phyloP scores from a whole-genome alignment of 1,139 yeast genomes.

The Lodderomyces parapsilosis region DNA sequence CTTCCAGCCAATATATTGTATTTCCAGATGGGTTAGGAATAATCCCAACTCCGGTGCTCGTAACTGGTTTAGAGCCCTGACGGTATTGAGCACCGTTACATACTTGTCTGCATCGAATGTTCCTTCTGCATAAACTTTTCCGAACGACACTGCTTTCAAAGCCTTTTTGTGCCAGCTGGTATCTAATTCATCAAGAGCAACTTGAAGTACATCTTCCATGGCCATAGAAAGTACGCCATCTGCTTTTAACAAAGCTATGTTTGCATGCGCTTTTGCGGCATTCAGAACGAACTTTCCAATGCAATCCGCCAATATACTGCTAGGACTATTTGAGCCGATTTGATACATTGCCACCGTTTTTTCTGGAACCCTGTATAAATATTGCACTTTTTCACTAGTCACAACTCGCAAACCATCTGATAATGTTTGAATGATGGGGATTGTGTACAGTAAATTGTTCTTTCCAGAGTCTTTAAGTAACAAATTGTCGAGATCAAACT shows the following conservation, averaged over 20 bases:
- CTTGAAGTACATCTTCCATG: slow-evolving; percentile 67
- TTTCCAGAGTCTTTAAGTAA: slow-evolving; percentile 14
- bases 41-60: slow-evolving; percentile 66
- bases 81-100: slow-evolving; percentile 54
- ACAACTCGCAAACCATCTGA: slow-evolving; percentile 72
- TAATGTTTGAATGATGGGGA: slow-evolving; percentile 49
- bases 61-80: slow-evolving; percentile 71
- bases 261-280: slow-evolving; percentile 84
- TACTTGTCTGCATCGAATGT: slow-evolving; percentile 58
- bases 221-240: slow-evolving; percentile 57
- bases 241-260: slow-evolving; percentile 56
- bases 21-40: slow-evolving; percentile 60
- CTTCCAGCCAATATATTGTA: slow-evolving; percentile 50
- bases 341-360: slow-evolving; percentile 63
- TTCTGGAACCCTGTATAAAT: slow-evolving; percentile 63
- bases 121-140: slow-evolving; percentile 61
- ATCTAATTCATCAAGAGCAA: slow-evolving; percentile 77
- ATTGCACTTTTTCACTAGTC: slow-evolving; percentile 57
- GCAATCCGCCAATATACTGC: slow-evolving; percentile 81
- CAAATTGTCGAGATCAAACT: slow-evolving; percentile 25
- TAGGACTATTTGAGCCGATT: slow-evolving; percentile 81
- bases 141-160: slow-evolving; percentile 81
- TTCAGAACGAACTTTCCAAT: slow-evolving; percentile 67
- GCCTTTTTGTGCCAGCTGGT: slow-evolving; percentile 77
- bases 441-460: slow-evolving; percentile 29